phyloP scores from a whole-genome alignment of 257 asterid species.

The Solanum peruvianum region DNA sequence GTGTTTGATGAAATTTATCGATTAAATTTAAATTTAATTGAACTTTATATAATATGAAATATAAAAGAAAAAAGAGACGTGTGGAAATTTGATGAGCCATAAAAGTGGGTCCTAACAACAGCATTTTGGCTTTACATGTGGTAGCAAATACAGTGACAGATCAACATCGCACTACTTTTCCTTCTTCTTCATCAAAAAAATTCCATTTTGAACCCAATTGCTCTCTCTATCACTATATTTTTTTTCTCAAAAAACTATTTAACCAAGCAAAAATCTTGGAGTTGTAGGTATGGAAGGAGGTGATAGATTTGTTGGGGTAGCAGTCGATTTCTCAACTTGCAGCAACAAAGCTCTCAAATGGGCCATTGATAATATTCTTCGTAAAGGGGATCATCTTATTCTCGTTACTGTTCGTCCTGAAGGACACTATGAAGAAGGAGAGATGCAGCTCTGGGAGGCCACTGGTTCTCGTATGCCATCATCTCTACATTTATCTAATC shows the following conservation, averaged over 20 bases:
- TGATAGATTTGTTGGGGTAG: slow-evolving; percentile 59
- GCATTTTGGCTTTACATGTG: neutral
- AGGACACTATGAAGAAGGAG: slow-evolving; percentile 63
- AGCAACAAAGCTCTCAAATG: slow-evolving; percentile 67
- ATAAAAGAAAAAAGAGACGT: too few species aligned
- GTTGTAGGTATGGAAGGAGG: slow-evolving; percentile 31
- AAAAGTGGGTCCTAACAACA: neutral
- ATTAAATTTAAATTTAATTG: too few species aligned
- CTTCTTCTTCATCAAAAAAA: neutral
- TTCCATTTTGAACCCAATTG: neutral
- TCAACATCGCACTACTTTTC: neutral
- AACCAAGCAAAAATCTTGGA: neutral
- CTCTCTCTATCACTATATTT: neutral
- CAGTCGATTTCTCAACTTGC: slow-evolving; percentile 79
- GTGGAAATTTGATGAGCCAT: neutral
- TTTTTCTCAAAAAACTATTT: neutral
- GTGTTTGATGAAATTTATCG: too few species aligned
- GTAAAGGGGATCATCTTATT: slow-evolving; percentile 67
- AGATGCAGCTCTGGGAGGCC: slow-evolving; percentile 90
- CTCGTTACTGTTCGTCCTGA: slow-evolving; percentile 56
- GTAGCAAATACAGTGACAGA: neutral
- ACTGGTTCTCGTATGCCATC: slow-evolving; percentile 85
- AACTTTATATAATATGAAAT: rapidly evolving
- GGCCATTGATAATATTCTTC: slow-evolving; percentile 54
- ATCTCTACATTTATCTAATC: neutral